phyloP scores from a whole-genome alignment of 441 rosid genomes.

The Raphanus hybrid region DNA sequence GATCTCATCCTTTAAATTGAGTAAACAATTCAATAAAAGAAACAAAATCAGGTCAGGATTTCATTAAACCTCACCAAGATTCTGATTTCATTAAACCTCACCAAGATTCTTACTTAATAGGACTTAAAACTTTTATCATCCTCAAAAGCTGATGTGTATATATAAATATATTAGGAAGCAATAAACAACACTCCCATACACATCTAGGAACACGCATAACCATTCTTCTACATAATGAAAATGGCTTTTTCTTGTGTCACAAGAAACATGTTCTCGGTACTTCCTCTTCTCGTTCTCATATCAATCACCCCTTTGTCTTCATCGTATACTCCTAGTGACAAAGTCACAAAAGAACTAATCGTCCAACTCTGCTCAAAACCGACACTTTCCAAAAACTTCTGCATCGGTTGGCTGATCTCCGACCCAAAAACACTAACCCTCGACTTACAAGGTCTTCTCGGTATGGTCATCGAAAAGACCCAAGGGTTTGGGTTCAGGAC shows the following conservation, averaged over 20 bases:
- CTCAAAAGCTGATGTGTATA: not conserved
- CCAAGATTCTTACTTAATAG: not conserved
- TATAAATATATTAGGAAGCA: not conserved
- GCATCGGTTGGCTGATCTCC: constrained; percentile 25
- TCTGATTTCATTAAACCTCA: not conserved
- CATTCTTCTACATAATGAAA: not conserved
- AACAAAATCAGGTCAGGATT: not conserved
- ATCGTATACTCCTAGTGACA: constrained; percentile 32
- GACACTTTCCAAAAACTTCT: constrained; percentile 21
- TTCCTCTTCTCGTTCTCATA: constrained; percentile 23
- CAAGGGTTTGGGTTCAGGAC: constrained; percentile 10
- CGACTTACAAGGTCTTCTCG: constrained; percentile 31
- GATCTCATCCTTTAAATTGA: not conserved
- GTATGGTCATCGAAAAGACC: constrained; percentile 2
- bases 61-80: no score
- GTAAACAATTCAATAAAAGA: not conserved
- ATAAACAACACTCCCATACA: not conserved
- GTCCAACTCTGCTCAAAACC: constrained; percentile 26
- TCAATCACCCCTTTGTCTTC: constrained; percentile 8
- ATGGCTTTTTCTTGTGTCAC: constrained; percentile 12
- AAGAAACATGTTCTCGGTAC: constrained; percentile 1
- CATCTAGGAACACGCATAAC: not conserved
- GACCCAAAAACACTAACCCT: constrained; percentile 18
- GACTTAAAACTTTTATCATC: not conserved
- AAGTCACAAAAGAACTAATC: constrained; percentile 23